Percentiles rank a stretch among this genome's conserved stretches.
phyloP scores from a whole-genome alignment of 257 asterid species.

The Fraxinus pennsylvanica region DNA sequence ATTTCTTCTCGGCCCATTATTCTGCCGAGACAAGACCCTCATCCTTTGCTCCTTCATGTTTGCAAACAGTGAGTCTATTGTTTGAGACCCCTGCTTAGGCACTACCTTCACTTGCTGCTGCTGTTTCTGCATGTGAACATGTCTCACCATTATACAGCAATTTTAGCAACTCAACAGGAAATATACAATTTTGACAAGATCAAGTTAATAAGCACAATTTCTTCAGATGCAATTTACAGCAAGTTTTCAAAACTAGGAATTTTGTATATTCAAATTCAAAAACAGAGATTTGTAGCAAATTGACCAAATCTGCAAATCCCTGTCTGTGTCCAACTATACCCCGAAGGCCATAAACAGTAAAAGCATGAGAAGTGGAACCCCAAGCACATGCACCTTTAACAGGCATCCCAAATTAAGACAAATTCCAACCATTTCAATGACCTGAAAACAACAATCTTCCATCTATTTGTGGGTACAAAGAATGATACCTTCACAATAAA shows the following conservation, averaged over 20 bases:
- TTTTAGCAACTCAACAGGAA: too few relatives aligned
- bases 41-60: slow-evolving; percentile 85
- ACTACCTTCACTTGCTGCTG: too few relatives aligned
- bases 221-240: background rate
- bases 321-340: background rate
- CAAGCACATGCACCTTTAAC: background rate
- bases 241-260: too few relatives aligned
- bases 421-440: too few relatives aligned
- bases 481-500: slow-evolving; percentile 56
- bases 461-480: background rate
- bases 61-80: slow-evolving; percentile 81
- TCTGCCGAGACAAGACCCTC: slow-evolving; percentile 52
- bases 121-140: too few relatives aligned
- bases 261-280: too few relatives aligned
- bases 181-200: too few relatives aligned
- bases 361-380: background rate
- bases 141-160: too few relatives aligned
- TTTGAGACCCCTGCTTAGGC: slow-evolving; percentile 40
- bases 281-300: background rate
- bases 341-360: background rate
- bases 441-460: background rate
- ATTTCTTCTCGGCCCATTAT: slow-evolving; percentile 44
- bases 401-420: too few relatives aligned
- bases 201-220: too few relatives aligned
- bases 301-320: background rate